phyloP scores from a whole-genome alignment of 2,329 filamentous ascomycete species.

The Penicillium sp. region DNA sequence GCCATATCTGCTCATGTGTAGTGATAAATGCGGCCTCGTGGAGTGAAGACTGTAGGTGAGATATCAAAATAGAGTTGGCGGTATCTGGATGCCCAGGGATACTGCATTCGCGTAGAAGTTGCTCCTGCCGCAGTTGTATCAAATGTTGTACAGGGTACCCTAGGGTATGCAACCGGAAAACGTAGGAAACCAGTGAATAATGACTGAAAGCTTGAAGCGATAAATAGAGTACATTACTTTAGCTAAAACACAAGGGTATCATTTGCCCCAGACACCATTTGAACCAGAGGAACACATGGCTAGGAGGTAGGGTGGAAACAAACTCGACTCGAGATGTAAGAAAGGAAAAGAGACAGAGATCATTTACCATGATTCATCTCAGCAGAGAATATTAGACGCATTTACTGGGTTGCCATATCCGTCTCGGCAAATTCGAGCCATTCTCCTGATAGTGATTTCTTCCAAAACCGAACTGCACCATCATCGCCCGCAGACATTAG shows the following conservation, averaged over 20 bases:
- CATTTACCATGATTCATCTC: neutral
- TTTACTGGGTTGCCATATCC: constrained; percentile 41
- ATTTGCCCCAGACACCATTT: constrained; percentile 8
- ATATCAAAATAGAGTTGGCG: neutral
- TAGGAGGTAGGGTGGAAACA: neutral
- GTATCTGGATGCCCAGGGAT: no score
- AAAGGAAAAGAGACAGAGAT: neutral
- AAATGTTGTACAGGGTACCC: no score
- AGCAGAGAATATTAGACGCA: neutral
- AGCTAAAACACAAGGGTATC: constrained; percentile 24
- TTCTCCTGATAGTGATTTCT: constrained; percentile 47
- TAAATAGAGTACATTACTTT: neutral
- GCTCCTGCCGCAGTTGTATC: constrained; percentile 25
- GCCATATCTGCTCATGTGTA: constrained; percentile 49
- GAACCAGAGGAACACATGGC: neutral
- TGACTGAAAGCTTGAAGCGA: neutral
- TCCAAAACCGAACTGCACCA: constrained; percentile 49
- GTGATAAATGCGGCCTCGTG: constrained; percentile 6
- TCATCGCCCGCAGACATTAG: constrained; percentile 50
- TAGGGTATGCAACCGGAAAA: no score
- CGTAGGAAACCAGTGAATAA: no score
- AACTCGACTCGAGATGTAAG: neutral
- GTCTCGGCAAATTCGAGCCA: constrained; percentile 52
- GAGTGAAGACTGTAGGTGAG: neutral
- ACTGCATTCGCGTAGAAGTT: constrained; percentile 1